A percentile compares a stretch with the other conserved stretches of the same genome.
Evolutionary conservation across 2,329 filamentous ascomycete genomes (phyloP).

Genomic region (Alternaria metachromatica): DNA sequence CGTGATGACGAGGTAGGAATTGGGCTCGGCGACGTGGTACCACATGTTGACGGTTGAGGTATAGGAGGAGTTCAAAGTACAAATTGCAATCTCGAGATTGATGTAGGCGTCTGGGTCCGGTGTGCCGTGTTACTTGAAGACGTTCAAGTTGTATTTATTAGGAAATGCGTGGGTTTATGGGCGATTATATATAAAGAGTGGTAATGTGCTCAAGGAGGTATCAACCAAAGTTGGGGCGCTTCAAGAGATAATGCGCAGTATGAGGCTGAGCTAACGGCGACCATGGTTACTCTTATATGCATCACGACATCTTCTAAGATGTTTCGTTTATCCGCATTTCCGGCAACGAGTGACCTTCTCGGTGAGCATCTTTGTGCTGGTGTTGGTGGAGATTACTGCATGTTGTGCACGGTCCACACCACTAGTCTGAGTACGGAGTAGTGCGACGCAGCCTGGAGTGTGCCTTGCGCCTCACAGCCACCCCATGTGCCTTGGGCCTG

Average conservation of each 20-base stretch:
- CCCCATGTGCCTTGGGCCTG: conserved; percentile 2
- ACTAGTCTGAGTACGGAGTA: neutral
- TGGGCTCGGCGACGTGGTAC: conserved; percentile 74
- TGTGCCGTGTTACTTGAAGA: neutral
- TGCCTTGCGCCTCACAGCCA: conserved; percentile 24
- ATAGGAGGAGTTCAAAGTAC: neutral
- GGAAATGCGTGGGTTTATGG: neutral
- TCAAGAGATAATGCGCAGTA: neutral
- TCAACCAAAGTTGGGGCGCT: neutral
- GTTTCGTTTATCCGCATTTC: neutral
- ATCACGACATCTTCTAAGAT: neutral
- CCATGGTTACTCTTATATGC: conserved; percentile 1
- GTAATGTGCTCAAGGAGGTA: neutral
- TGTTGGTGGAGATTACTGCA: neutral
- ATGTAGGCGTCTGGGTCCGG: neutral
- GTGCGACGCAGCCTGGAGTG: neutral
- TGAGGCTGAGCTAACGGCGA: neutral
- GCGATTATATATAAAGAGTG: neutral
- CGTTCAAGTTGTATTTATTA: neutral
- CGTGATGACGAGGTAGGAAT: conserved; percentile 87
- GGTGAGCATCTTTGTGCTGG: conserved; percentile 4
- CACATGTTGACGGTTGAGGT: conserved; percentile 42
- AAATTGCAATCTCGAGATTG: neutral
- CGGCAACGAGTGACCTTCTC: neutral
- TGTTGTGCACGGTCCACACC: neutral